Conservation (phyloP, 371 early-diverging fungal genomes). For the Syncephalastrum contaminatum region DNA sequence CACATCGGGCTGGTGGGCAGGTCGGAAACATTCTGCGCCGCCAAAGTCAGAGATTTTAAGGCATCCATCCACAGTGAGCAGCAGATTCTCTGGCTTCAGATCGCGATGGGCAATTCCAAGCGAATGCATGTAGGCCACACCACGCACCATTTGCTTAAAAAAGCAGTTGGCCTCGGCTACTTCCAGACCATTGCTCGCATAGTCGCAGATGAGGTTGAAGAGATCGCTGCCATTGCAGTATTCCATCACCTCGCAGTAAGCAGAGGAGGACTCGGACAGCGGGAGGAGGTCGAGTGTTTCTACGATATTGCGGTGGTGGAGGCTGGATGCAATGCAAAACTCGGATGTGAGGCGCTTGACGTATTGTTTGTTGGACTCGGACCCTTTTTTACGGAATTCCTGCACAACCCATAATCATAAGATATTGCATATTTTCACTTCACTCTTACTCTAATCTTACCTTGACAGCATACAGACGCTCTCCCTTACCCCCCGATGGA, state of each 20-base stretch:
- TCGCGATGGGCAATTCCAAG: conserved; percentile 76
- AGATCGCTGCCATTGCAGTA: conserved; percentile 69
- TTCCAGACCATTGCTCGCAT: conserved; percentile 52
- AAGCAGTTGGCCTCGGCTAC: conserved; percentile 50
- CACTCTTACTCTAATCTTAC: conserved; percentile 18
- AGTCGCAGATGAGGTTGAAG: conserved; percentile 52
- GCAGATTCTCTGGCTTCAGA: conserved; percentile 78
- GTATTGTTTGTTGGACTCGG: conserved; percentile 60
- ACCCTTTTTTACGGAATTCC: conserved; percentile 58
- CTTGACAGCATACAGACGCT: conserved; percentile 54
- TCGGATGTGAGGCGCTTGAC: conserved; percentile 67
- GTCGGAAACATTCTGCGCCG: conserved; percentile 41
- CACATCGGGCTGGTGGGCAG: conserved; percentile 30
- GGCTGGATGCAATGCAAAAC: conserved; percentile 65
- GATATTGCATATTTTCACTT: no score
- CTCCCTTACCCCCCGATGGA: conserved; percentile 15
- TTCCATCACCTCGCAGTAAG: conserved; percentile 72
- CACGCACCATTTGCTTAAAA: conserved; percentile 65
- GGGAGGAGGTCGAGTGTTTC: conserved; percentile 70
- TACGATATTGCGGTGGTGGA: conserved; percentile 69
- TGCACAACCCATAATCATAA: conserved; percentile 21
- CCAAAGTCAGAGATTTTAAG: conserved; percentile 92
- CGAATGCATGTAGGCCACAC: conserved; percentile 61
- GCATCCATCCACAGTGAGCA: conserved; percentile 74
- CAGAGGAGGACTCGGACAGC: conserved; percentile 47